Base-by-base conservation (phyloP, 2,329 filamentous ascomycete genomes). In the Grosmannia huntii region DNA sequence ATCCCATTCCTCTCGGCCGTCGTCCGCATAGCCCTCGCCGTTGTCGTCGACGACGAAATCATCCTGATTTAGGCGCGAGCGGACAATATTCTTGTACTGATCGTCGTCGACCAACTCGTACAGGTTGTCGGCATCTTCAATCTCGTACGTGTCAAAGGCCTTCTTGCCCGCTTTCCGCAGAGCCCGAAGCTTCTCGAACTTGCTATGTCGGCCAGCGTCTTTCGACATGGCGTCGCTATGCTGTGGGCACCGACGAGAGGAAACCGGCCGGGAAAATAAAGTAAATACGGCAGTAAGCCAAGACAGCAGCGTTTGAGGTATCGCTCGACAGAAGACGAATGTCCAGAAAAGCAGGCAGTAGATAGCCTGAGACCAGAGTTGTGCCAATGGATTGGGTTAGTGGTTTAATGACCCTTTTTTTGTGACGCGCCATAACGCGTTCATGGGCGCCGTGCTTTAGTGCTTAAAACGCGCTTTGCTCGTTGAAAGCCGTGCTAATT, bases 31-130 rank as follows among this genome's bases (percentile, higher is more conserved):
- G 44, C 94, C 92, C 69, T 92, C 90, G 67, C 92, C 92, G 75
- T 96, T 95, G 74, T 99, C 94, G 75, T 97, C 94, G 60, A 99
- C 91, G 56, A 99, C 92, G 67, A 99, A 99, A 73, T 99, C 94
- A 66, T 99, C 94, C 67, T 95, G 80, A 68, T 97, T 89, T 56
- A 99, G 78, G 53, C 94, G 86, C 58, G 86, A 84, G 49, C 94
- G 83, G 16, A 99, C 90, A 64, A 97, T 86, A 70, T 95, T 95
- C 76, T 96, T 96, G 78, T 99, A 99, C 56, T 89, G 88, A 67
- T 94, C 92, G 67, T 99, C 94, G 68, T 97, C 91, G 53, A 99
- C 90, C 67, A 95, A 91, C 62, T 97, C 94, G 74, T 97, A 99
- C 51, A 99, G 77, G 65, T 89, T 84, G 63, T 86, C 82, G 66